Percentiles rank a stretch among this genome's conserved stretches.
These are phyloP conservation scores for Aphanomyces invadans DNA, from an alignment of 352 stramenopile species.

Conservation along the genomic window DNA sequence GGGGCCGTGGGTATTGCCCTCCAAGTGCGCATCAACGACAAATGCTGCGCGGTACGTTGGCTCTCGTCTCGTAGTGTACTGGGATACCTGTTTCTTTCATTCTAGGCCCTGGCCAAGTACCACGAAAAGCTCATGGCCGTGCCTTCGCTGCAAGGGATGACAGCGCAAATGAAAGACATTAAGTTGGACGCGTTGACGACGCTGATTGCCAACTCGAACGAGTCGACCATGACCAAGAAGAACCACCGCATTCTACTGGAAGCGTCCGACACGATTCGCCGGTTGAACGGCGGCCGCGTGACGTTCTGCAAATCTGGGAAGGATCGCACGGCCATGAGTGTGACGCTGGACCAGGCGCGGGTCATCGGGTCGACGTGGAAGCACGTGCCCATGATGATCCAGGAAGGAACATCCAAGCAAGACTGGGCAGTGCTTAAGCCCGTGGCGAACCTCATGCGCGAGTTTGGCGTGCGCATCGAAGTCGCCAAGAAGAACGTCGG, in stretches of 20 bases:
- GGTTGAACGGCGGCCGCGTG: conserved; percentile 85
- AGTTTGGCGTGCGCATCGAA: conserved; percentile 56
- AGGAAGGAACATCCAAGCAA: conserved; percentile 1
- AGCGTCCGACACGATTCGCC: conserved; percentile 77
- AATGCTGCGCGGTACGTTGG: conserved; percentile 39
- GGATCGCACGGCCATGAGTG: conserved; percentile 95
- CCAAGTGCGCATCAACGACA: conserved; percentile 82
- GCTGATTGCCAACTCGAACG: conserved; percentile 38
- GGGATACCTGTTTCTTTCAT: too few species aligned
- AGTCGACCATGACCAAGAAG: conserved; percentile 39
- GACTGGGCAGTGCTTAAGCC: conserved; percentile 20
- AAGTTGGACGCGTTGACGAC: conserved; percentile 9
- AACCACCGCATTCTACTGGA: conserved; percentile 84
- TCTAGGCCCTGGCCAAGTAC: conserved; percentile 16
- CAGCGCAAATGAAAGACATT: conserved; percentile 10
- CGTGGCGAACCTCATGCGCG: conserved; percentile 36
- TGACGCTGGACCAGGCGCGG: conserved; percentile 92
- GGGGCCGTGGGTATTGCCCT: conserved; percentile 71
- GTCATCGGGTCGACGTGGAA: conserved; percentile 20
- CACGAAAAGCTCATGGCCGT: neutral
- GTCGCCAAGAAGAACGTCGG: conserved; percentile 85
- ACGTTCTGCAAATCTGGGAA: conserved; percentile 99
- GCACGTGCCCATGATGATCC: conserved; percentile 12
- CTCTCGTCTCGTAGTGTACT: conserved; percentile 35
- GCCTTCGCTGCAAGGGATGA: conserved; percentile 11